These are phyloP conservation scores for Kuraishia cidri DNA, from an alignment of 805 yeast species.

Conservation along the genomic window DNA sequence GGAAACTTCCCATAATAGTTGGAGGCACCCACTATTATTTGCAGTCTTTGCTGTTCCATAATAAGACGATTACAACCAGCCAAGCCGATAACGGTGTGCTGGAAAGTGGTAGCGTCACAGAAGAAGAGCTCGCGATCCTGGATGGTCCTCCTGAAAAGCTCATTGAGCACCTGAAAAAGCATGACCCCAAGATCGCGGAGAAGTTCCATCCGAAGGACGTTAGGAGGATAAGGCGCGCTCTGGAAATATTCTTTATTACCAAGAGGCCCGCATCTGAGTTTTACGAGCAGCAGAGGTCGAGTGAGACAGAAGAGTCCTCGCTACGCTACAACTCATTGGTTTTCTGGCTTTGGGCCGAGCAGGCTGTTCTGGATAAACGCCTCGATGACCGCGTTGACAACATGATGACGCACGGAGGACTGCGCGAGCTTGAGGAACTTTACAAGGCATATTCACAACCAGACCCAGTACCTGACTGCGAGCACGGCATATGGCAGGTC, in stretches of 20 bases:
- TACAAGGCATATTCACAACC: constrained; percentile 31
- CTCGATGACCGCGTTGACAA: constrained; percentile 75
- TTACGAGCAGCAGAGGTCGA: constrained; percentile 49
- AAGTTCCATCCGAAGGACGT: constrained; percentile 92
- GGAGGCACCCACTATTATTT: constrained; percentile 97
- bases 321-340: constrained; percentile 55
- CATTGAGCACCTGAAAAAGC: constrained; percentile 32
- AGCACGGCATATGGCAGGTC: constrained; percentile 86
- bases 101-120: constrained; percentile 10
- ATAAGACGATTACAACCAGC: constrained; percentile 13
- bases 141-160: constrained; percentile 46
- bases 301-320: constrained; percentile 31
- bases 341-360: constrained; percentile 77
- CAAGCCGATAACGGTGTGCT: constrained; percentile 1
- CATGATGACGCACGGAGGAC: constrained; percentile 68
- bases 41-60: constrained; percentile 66
- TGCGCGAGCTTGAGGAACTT: constrained; percentile 58
- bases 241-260: constrained; percentile 69
- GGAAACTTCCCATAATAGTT: constrained; percentile 77
- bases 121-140: constrained; percentile 28
- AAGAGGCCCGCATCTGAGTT: constrained; percentile 63
- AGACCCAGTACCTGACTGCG: constrained; percentile 36
- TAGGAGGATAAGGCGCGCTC: constrained; percentile 67
- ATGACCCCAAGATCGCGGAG: constrained; percentile 66
- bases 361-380: constrained; percentile 45